Percentiles rank a stretch among this genome's conserved stretches.
Conservation (phyloP, 179 eudicot species). For the Silene coronaria region DNA sequence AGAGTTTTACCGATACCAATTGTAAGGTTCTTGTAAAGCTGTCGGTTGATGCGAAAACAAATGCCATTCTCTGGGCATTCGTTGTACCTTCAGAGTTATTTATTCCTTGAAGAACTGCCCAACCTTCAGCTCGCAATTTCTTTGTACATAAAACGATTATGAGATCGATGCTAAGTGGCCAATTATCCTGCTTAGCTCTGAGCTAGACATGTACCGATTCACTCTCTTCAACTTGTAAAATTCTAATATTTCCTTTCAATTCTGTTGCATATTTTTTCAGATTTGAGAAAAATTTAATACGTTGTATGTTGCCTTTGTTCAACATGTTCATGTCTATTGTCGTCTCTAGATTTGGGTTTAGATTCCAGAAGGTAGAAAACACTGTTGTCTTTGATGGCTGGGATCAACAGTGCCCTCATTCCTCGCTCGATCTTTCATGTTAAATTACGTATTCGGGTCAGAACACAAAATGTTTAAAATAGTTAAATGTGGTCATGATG, state of each 20-base stretch:
- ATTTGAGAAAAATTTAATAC: too few species aligned
- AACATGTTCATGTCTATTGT: too few species aligned
- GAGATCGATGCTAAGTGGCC: neutral
- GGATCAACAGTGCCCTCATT: too few species aligned
- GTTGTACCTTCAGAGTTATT: constrained; percentile 5
- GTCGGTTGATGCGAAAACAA: constrained; percentile 10
- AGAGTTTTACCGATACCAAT: neutral
- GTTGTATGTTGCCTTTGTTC: too few species aligned
- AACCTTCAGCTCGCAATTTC: constrained; percentile 6
- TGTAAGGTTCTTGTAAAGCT: constrained; percentile 16
- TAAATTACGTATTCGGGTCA: too few species aligned
- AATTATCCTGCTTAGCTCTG: neutral
- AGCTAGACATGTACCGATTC: neutral
- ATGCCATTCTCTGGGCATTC: constrained; percentile 14
- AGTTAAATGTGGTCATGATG: too few species aligned
- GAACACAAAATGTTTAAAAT: too few species aligned
- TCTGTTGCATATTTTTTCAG: neutral
- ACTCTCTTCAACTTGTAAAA: neutral
- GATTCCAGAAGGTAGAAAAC: too few species aligned
- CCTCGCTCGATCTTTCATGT: too few species aligned
- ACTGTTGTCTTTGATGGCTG: too few species aligned
- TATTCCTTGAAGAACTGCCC: constrained; percentile 14
- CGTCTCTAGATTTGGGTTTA: too few species aligned
- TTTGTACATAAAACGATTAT: constrained; percentile 24
- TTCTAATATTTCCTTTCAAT: neutral